phyloP scores from a whole-genome alignment of 1,284 basidiomycete genomes.

The Mycocalia duriaeana region DNA sequence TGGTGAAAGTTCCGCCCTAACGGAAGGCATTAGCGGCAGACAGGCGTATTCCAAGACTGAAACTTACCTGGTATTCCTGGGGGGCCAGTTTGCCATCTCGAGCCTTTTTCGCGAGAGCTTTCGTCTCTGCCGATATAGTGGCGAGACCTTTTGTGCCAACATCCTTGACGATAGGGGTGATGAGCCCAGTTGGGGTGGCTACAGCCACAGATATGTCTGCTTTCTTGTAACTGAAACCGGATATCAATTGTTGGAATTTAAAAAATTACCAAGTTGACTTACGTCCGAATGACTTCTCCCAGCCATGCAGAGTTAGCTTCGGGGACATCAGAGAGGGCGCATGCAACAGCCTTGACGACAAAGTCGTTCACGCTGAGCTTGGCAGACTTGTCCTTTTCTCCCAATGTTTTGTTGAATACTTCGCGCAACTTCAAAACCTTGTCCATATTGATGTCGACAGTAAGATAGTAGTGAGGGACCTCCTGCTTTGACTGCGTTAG shows the following conservation, averaged over 20 bases:
- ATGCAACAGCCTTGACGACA: conserved; percentile 90
- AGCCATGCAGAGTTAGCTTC: conserved; percentile 98
- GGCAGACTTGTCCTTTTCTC: conserved; percentile 77
- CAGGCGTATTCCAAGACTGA: background rate
- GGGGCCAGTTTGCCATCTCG: conserved; percentile 95
- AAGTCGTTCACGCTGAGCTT: conserved; percentile 99
- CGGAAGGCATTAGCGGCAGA: conserved; percentile 1
- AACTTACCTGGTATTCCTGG: conserved; percentile 84
- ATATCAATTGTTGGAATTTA: conserved; percentile 4
- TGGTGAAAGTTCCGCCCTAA: conserved; percentile 95
- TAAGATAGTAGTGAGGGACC: conserved; percentile 97
- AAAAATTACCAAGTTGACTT: conserved; percentile 28
- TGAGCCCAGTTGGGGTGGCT: conserved; percentile 92
- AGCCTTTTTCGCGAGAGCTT: conserved; percentile 90
- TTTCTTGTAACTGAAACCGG: conserved; percentile 76
- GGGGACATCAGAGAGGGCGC: conserved; percentile 91
- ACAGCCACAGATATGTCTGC: conserved; percentile 97
- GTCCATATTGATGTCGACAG: conserved; percentile 95
- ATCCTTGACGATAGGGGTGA: conserved; percentile 96
- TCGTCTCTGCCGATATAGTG: conserved; percentile 88
- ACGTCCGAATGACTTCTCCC: conserved; percentile 94
- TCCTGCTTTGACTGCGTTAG: conserved; percentile 92
- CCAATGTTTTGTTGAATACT: conserved; percentile 89
- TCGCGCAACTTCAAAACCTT: conserved; percentile 91
- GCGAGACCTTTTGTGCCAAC: conserved; percentile 90